Evolutionary conservation across 768 basidiomycete genomes (phyloP), one percentile per base, ranked within the genome.

Genomic region (Mycena leptocephala): DNA sequence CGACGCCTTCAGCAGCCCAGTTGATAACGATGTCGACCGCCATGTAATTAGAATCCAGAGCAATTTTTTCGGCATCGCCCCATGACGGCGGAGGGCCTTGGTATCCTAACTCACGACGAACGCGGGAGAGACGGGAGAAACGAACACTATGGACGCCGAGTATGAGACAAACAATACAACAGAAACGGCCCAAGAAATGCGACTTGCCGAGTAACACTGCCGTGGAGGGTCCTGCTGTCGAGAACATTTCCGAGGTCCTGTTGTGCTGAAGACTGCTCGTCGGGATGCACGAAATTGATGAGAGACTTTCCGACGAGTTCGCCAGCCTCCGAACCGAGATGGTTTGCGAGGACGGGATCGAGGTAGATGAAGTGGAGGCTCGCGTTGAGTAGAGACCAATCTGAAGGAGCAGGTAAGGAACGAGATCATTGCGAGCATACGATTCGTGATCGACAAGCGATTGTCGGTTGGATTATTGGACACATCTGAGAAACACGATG

Each of bases 11-110:
- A 20, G 95, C 95, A 63, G 95, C 95, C 92, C 93, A 95, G 84
- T 96, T 97, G 82, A 96, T 94, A 80, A 96, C 95, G 80, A 97
- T 92, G 85, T 97, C 95, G 74, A 95, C 94, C 7, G 93, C 93
- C 92, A 96, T 93, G 84, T 96, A 97, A 81, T 95, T 87, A 33
- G 86, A 84, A 87, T 97, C 95, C 22, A 92, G 80, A 14, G 91
- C 88, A 77, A 94, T 88, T 84, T 93, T 94, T 78, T 95, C 92
- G 9, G 89, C 92, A 74, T 94, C 93, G 39, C 85, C 82, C 91
- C 93, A 95, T 9, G 87, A 82, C 26, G 87, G 84, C 48, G 82
- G 81, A 16, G 91, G 89, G 0, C 92, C 94, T 24, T 88, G 83
- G 84, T 93, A 90, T 53, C 95, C 95, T n/a, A 97, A 89, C 68